Base-by-base conservation (phyloP, 345 rosid species). In the Eucalyptus sp. region DNA sequence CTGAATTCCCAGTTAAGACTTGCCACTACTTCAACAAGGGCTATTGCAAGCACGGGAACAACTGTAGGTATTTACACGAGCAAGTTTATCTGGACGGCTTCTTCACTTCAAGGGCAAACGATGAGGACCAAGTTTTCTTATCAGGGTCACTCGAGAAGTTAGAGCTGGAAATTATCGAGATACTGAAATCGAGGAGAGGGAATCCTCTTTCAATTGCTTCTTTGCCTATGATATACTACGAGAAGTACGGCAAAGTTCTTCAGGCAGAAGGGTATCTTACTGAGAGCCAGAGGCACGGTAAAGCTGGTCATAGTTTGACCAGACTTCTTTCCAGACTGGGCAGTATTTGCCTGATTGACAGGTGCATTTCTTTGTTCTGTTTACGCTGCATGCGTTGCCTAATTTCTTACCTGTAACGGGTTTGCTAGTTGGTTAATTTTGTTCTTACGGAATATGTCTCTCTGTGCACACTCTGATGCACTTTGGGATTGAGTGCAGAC, bases 221-320 rank as follows among this genome's bases (percentile, higher is more conserved):
- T 17, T 88, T 95, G 88, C 97, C 97, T 25, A 90, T 93, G 96
- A 86, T 94, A 6, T 95, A 95, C 83, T 94, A 93, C 52, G 97
- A 94, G 83, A 95, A 92, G 60, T 95, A 92, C 62, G 95, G 96
- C 8, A 95, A 92, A 91, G 91, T 92, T 84, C 95, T 95, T 88
- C 97, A 93, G 87, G 96, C 95, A 9, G 96, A 95, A 12, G 96
- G 97, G 27, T 95, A 95, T 88, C 96, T 95, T 50, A 93, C 96
- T 4, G 97, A 94, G 90, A 95, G 97, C 91, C 97, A 94, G 91
- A 91, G 97, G 50, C 96, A 95, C 62, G 97, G 97, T 43, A 95
- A 93, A 88, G 92, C 95, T 58, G 97, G 97, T 64, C 94, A 93
- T 81, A 94, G 95, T 88, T 89, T 95, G 90, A 95, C 97, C 6